Conservation (phyloP, 2,329 filamentous ascomycete species). For the Nemania abortiva region DNA sequence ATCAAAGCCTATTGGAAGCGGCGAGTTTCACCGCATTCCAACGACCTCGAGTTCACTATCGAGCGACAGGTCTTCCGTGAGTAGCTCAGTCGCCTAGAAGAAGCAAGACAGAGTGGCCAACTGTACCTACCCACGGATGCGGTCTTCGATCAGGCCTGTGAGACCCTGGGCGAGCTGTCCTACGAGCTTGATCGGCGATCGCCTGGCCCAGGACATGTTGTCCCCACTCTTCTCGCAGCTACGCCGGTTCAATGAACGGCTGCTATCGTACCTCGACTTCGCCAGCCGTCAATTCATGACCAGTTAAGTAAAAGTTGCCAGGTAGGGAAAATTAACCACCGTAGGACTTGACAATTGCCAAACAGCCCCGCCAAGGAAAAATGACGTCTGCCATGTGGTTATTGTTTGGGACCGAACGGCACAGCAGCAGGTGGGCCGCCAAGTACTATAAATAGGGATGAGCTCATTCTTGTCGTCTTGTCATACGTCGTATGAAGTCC, state of each 20-base stretch:
- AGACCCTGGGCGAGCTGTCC: background rate
- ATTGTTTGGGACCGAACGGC: background rate
- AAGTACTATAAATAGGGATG: background rate
- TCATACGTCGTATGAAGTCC: background rate
- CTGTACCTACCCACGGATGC: conserved; percentile 5
- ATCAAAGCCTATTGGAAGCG: background rate
- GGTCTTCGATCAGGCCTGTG: conserved; percentile 7
- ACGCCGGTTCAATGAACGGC: conserved; percentile 2
- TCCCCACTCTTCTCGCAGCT: background rate
- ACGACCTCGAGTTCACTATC: conserved; percentile 4
- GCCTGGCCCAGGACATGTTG: no score
- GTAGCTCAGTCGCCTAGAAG: background rate
- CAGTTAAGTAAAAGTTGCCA: no score
- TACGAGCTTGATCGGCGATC: no score
- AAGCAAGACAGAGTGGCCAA: background rate
- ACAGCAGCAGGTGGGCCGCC: background rate
- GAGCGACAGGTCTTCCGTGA: conserved; percentile 14
- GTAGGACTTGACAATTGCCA: background rate
- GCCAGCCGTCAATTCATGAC: background rate
- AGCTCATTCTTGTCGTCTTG: background rate
- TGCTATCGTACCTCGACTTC: conserved; percentile 7
- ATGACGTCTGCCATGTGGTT: conserved; percentile 5
- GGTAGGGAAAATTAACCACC: no score
- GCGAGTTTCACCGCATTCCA: background rate
- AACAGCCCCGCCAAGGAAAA: background rate